A percentile compares a stretch with the other conserved stretches of the same genome.
These are phyloP conservation scores for Aspergillus sclerotiicarbonarius DNA, from an alignment of 495 filamentous ascomycete species.

Conservation along the genomic window DNA sequence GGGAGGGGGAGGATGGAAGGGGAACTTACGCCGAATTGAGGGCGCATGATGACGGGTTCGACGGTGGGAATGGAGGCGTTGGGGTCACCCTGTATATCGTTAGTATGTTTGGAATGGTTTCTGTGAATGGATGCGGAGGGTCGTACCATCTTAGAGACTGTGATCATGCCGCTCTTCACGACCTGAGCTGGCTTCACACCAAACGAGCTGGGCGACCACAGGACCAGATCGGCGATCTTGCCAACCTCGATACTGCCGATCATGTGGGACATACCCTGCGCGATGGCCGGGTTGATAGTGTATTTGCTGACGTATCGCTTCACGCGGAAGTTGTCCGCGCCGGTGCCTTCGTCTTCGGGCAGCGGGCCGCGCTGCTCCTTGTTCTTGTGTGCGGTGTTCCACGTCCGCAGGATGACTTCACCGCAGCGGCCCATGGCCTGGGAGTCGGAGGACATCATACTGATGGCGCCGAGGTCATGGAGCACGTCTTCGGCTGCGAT, in stretches of 20 bases:
- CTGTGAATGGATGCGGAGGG: background rate
- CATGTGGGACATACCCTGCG: conserved; percentile 89
- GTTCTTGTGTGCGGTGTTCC: conserved; percentile 99
- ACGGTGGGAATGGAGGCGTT: conserved; percentile 92
- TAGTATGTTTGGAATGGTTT: background rate
- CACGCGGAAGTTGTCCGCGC: conserved; percentile 88
- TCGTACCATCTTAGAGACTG: conserved; percentile 78
- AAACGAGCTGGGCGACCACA: conserved; percentile 86
- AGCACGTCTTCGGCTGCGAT: conserved; percentile 97
- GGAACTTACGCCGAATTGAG: conserved; percentile 75
- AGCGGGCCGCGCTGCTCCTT: conserved; percentile 80
- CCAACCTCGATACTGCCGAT: conserved; percentile 87
- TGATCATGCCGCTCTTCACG: conserved; percentile 89
- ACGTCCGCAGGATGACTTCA: conserved; percentile 91
- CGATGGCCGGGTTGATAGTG: conserved; percentile 92
- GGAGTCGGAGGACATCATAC: conserved; percentile 96
- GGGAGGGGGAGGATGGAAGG: conserved; percentile 3
- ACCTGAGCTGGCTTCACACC: conserved; percentile 82
- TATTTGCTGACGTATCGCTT: conserved; percentile 96
- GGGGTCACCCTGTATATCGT: conserved; percentile 70
- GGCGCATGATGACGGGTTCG: conserved; percentile 80
- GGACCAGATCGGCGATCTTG: conserved; percentile 86
- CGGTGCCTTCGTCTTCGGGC: conserved; percentile 74
- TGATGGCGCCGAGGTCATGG: conserved; percentile 93
- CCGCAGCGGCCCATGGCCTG: conserved; percentile 98